Base-by-base conservation (phyloP, 1,284 basidiomycete species). In the Phylloporus sp. region DNA sequence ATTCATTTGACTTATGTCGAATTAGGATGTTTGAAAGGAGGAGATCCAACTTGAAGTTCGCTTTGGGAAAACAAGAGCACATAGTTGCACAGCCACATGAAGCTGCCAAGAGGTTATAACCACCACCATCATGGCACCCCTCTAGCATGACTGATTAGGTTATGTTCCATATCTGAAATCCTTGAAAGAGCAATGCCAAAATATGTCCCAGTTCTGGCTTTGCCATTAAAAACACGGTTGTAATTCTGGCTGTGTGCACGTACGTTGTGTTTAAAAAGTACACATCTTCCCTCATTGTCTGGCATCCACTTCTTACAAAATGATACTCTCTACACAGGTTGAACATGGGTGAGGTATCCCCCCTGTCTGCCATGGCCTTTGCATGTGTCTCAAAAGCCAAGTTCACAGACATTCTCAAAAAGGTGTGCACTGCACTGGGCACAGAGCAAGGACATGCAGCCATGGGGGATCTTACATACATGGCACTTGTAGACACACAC, bases 181-280 rank as follows among this genome's bases (percentile, higher is more conserved):
- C 59, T 63, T 17, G 54, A 72, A 24, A 70, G 63, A 31, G 70
- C 75, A 11, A 49, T 24, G 62, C 70, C 54, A 74, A 61, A 26
- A 78, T 71, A 17, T 64, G 68, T 47, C 69, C 56, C 17, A 75
- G 74, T 13, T 67, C 74, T 20, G 76, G 75, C 1, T 75, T 74
- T 47, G 62, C 64, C 28, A 62, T 70, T 40, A 74, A 70, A 62
- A 63, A 58, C 53, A 39, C 70, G 6, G 61, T 62, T 42, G 70
- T 64, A 20, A 66, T 75, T 11, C 71, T 73, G 4, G 68, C 74
- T 8, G 55, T 75, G 26, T 76, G 74, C 62, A 74, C 75, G 34
- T 75, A 75, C 59, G 55, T 75, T 7, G 74, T 75, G 6, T 77
- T 75, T 8, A 66, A 75, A 66, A 64, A 66, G 74, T 75, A 54